A percentile compares a stretch with the other conserved stretches of the same genome.
phyloP scores from a whole-genome alignment of 805 yeast genomes.

The Hanseniaspora taiwanica region DNA sequence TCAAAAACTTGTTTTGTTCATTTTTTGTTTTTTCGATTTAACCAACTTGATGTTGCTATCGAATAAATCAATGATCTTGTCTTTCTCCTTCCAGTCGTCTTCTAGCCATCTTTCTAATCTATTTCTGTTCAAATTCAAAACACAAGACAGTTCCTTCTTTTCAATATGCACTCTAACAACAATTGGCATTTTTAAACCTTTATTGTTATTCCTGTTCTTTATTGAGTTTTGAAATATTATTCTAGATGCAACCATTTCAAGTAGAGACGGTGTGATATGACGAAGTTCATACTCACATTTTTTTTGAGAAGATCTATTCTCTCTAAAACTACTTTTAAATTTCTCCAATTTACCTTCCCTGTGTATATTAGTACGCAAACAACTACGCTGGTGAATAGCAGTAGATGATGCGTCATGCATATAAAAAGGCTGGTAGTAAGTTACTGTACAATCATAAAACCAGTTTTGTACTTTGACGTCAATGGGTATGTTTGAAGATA shows the following conservation, averaged over 20 bases:
- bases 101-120: slow-evolving; percentile 69
- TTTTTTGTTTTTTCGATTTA: background rate
- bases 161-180: slow-evolving; percentile 32
- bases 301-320: too few species aligned
- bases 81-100: slow-evolving; percentile 58
- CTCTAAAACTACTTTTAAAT: too few species aligned
- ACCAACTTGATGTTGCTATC: slow-evolving; percentile 21
- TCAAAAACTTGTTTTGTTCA: background rate
- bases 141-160: slow-evolving; percentile 30
- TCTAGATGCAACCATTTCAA: slow-evolving; percentile 15
- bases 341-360: background rate
- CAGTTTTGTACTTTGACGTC: slow-evolving; percentile 6
- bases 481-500: slow-evolving; percentile 4
- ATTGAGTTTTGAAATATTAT: slow-evolving; percentile 2
- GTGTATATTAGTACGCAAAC: background rate
- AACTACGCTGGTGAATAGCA: background rate
- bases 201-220: too few species aligned
- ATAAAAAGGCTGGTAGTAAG: slow-evolving; percentile 24
- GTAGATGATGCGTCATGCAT: slow-evolving; percentile 7
- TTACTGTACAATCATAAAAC: slow-evolving; percentile 24
- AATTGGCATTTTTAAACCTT: too few species aligned
- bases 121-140: slow-evolving; percentile 39
- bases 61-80: slow-evolving; percentile 32
- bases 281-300: slow-evolving; percentile 16
- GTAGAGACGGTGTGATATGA: slow-evolving; percentile 21